Base-by-base conservation (phyloP, 768 basidiomycete genomes). In the Tulasnella sp. region DNA sequence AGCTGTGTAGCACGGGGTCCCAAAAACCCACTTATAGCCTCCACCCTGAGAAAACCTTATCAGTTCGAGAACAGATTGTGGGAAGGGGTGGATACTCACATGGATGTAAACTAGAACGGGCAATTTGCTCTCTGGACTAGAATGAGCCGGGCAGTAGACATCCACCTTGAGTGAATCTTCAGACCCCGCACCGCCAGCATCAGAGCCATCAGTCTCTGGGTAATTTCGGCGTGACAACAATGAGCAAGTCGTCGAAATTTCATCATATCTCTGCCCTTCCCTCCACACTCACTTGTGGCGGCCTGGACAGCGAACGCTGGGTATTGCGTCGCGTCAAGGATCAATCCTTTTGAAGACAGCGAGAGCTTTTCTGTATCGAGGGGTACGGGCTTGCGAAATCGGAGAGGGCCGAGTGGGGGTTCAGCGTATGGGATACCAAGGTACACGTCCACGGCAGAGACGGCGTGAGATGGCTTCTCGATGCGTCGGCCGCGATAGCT, bases 111-210 rank as follows among this genome's bases (percentile, higher is more conserved):
- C 68, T 27, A 76, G 60, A 0, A 73, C 74, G 0, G 72, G 74
- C 31, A 74, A 63, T 30, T 78, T 75, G 61, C 76, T 77, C 1
- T 75, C 72, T 24, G 68, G 64, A 31, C 73, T 76, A 2, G 76
- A 74, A 5, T 74, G 73, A 4, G 72, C 69, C 2, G 83, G 82
- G 9, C 79, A 69, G 59, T 83, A 84, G 11, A 85, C 73, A 65
- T 84, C 82, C n/a, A 83, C 70, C 49, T 83, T 83, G 31, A 84
- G 68, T 62, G 81, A 84, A 62, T 84, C 82, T 68, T 84, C 82
- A 44, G 76, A 78, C 10, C 83, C 82, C 11, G 80, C 80, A 27
- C 82, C 81, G 49, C 82, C 81, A 22, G 77, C 74, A 64, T 81
- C 81, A 8, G n/a, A 25, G 27, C 42, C 24, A n/a, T 25, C 56